These are phyloP conservation scores for Microsporum ferrugineum DNA, from an alignment of 2,329 filamentous ascomycete genomes.

Conservation along the genomic window DNA sequence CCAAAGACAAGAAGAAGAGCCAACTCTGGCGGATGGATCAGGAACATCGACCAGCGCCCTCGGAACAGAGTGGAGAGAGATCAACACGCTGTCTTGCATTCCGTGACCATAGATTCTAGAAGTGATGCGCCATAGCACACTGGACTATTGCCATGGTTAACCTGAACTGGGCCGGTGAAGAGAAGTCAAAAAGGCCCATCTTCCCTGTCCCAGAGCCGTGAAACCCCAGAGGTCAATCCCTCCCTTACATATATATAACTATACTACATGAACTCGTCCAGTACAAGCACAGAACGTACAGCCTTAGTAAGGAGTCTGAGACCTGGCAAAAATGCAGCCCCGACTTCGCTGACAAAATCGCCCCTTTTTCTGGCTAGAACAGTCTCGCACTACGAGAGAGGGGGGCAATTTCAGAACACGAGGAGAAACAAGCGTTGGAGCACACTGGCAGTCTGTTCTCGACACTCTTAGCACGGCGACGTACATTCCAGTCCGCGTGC, in stretches of 20 bases:
- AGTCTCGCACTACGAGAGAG: too few relatives aligned
- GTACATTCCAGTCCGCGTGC: not conserved
- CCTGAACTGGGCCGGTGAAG: too few relatives aligned
- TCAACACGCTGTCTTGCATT: conserved; percentile 1
- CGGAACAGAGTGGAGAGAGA: conserved; percentile 2
- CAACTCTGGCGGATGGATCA: not conserved
- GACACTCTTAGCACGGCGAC: not conserved
- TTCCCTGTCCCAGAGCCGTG: not conserved
- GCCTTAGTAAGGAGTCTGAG: not conserved
- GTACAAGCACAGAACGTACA: too few relatives aligned
- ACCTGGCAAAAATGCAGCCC: not conserved
- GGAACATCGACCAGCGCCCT: not conserved
- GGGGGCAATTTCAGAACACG: conserved; percentile 3
- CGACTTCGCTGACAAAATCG: not conserved
- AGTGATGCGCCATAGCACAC: not conserved
- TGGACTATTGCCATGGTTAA: not conserved
- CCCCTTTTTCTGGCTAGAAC: conserved; percentile 1
- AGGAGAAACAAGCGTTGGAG: not conserved
- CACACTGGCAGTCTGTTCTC: not conserved
- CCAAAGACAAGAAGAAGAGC: not conserved
- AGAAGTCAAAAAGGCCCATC: not conserved
- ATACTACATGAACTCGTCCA: too few relatives aligned
- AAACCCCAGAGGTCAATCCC: not conserved
- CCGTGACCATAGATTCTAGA: not conserved
- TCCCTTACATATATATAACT: not conserved